phyloP scores from a whole-genome alignment of 2,329 filamentous ascomycete species.

The Arthrobotrys megalospora region DNA sequence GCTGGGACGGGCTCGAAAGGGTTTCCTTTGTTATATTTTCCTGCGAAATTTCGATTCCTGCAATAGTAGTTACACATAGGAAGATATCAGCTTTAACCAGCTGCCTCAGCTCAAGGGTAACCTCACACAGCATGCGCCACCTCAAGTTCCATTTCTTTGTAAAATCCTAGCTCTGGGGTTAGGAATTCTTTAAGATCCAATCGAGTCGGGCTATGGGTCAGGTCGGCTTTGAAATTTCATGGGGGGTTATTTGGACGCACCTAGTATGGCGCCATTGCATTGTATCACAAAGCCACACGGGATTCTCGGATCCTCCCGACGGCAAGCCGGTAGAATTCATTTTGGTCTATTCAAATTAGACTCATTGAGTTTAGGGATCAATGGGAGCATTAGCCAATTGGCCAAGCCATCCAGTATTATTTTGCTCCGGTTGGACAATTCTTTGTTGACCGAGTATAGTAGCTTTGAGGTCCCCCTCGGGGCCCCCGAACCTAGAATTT shows the following conservation, averaged over 20 bases:
- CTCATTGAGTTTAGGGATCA: background rate
- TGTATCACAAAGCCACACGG: slow-evolving; percentile 17
- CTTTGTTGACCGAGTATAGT: background rate
- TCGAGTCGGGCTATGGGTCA: background rate
- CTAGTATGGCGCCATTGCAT: slow-evolving; percentile 1
- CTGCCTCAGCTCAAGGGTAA: background rate
- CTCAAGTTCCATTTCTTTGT: background rate
- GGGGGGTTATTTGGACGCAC: too few relatives aligned
- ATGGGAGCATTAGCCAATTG: background rate
- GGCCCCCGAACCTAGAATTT: background rate
- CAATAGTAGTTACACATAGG: background rate
- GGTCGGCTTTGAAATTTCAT: background rate
- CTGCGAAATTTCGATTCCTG: background rate
- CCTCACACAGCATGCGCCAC: slow-evolving; percentile 5
- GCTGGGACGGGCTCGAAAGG: too few relatives aligned
- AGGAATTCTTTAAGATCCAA: background rate
- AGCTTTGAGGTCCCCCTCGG: background rate
- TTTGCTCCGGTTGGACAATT: background rate
- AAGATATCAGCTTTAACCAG: background rate
- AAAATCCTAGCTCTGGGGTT: background rate
- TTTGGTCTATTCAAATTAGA: background rate
- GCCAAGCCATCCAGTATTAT: background rate
- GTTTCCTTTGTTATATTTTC: background rate
- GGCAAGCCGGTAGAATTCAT: background rate
- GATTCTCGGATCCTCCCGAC: background rate